Evolutionary conservation across 495 filamentous ascomycete genomes (phyloP), one percentile per base, ranked within the genome.

Genomic region (Aspergillus egyptiacus): DNA sequence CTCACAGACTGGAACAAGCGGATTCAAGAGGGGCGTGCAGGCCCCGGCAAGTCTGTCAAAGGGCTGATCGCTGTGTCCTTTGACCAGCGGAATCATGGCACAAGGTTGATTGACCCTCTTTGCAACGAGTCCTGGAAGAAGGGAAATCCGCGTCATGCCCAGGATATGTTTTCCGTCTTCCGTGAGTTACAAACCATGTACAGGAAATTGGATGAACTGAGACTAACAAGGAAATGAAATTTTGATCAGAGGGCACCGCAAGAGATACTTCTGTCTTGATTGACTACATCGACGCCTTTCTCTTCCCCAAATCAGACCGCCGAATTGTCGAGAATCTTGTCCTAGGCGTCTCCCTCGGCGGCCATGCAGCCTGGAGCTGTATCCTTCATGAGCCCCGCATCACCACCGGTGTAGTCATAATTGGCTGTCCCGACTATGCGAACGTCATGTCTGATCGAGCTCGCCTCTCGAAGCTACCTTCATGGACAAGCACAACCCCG

Each of bases 81-180:
- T 59, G 93, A 96, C 58, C 86, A 91, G 62, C 71, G 91, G 22
- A 98, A 98, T 57, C 93, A 97, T 67, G 91, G 91, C 4, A 71
- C 79, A 2, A 67, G 93, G 43, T 62, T 81, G 46, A 76, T 90
- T 30, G 64, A 74, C 39, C 59, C 67, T 8, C 47, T 73, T 2
- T 68, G 69, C 14, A 96, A 95, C 59, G 73, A 83, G 56, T 73
- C 81, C 5, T 96, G 91, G 91, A 76, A 77, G 44, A 63, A 80
- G 24, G 89, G 89, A 17, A 97, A 98, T 58, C 68, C 75, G 23
- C 80, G 75, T 6, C 93, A 98, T 74, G 91, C 87, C 17, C 80
- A 84, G 57, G 90, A 96, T 59, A 91, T 95, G 87, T 91, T 91
- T 61, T 79, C 72, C 6, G 69, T 77, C 34, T 81, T 78, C 60